Conservation (phyloP, 2,329 filamentous ascomycete genomes). For the Fusarium kyushuense region DNA sequence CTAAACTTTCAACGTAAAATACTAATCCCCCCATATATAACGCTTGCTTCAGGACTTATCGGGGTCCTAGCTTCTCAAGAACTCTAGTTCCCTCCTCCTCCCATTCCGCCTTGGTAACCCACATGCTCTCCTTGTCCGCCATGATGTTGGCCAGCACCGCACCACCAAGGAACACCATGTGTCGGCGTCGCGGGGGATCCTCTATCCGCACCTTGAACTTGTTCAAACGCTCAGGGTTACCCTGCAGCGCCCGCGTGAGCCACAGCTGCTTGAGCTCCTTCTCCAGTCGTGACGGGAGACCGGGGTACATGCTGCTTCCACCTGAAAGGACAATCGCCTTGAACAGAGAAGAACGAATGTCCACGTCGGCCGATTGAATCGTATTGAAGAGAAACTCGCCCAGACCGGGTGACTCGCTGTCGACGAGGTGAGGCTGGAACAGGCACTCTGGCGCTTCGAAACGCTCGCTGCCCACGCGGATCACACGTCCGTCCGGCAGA, state of each 20-base stretch:
- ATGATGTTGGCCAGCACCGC: slow-evolving; percentile 98
- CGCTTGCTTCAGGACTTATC: slow-evolving; percentile 62
- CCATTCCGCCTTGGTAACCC: slow-evolving; percentile 98
- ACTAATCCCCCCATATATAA: slow-evolving; percentile 30
- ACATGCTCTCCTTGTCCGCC: slow-evolving; percentile 99
- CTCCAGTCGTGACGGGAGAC: slow-evolving; percentile 91
- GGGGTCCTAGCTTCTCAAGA: slow-evolving; percentile 91
- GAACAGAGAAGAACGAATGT: slow-evolving; percentile 92
- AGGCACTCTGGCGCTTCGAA: slow-evolving; percentile 98
- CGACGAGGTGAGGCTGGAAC: slow-evolving; percentile 97
- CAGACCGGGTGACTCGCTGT: slow-evolving; percentile 96
- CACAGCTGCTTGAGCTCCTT: slow-evolving; percentile 99
- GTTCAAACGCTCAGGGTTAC: slow-evolving; percentile 91
- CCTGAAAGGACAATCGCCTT: slow-evolving; percentile 97
- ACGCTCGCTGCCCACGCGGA: slow-evolving; percentile 94
- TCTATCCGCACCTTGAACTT: slow-evolving; percentile 99
- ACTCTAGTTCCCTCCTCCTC: slow-evolving; percentile 87
- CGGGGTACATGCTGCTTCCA: slow-evolving; percentile 99
- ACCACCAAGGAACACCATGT: slow-evolving; percentile 99
- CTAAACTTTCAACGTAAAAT: slow-evolving; percentile 39
- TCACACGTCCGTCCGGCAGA: slow-evolving; percentile 93
- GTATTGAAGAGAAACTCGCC: slow-evolving; percentile 99
- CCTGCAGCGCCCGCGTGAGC: slow-evolving; percentile 90
- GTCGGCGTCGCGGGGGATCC: slow-evolving; percentile 91
- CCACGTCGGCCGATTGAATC: slow-evolving; percentile 94